phyloP scores from a whole-genome alignment of 257 asterid genomes.

The Forsythia viridissima region DNA sequence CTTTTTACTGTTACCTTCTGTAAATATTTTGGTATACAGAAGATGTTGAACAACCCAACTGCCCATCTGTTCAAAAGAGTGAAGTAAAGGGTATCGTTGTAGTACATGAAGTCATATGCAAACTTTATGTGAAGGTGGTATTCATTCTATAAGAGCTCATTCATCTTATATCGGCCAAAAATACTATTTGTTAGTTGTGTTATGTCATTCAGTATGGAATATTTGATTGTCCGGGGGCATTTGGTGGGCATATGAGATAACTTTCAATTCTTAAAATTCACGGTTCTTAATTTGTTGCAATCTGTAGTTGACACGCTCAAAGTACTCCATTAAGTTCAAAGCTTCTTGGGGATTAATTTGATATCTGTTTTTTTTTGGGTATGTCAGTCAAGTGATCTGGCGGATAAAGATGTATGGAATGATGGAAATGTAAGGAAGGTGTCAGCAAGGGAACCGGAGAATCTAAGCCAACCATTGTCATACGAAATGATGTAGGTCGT shows the following conservation, averaged over 20 bases:
- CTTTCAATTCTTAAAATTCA: too few species aligned
- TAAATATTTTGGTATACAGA: conserved; percentile 46
- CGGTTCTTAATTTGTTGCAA: too few species aligned
- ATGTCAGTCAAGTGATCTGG: conserved; percentile 77
- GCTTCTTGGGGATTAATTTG: conserved; percentile 9
- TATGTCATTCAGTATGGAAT: not conserved
- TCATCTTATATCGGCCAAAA: too few species aligned
- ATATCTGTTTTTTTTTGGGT: conserved; percentile 18
- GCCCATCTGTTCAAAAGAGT: conserved; percentile 82
- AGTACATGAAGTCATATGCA: conserved; percentile 93
- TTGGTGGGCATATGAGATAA: too few species aligned
- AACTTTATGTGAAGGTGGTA: conserved; percentile 83
- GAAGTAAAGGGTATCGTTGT: conserved; percentile 73
- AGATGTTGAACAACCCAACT: conserved; percentile 85
- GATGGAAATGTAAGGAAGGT: conserved; percentile 95
- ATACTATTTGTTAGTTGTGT: too few species aligned
- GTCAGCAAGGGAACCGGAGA: conserved; percentile 77
- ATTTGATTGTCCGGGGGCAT: too few species aligned
- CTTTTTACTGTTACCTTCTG: conserved; percentile 16
- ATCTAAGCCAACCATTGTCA: conserved; percentile 81
- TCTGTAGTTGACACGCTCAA: too few species aligned
- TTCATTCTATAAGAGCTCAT: not conserved
- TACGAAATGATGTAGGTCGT: conserved; percentile 82
- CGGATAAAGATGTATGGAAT: conserved; percentile 80
- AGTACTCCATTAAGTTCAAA: not conserved